These are phyloP conservation scores for Amylocarpus encephaloides DNA, from an alignment of 2,329 filamentous ascomycete genomes.

Conservation along the genomic window DNA sequence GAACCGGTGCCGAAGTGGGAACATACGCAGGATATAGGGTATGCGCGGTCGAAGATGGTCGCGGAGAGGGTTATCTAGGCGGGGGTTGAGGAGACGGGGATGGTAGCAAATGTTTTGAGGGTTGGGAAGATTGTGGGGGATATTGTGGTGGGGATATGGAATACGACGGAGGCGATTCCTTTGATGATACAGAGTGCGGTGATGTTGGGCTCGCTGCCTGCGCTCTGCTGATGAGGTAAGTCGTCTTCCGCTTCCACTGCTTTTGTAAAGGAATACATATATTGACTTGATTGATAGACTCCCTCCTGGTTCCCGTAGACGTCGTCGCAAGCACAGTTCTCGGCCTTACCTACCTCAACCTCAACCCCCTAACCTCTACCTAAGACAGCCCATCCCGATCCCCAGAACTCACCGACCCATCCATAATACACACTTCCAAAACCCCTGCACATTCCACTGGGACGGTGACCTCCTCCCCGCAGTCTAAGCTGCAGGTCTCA, in stretches of 20 bases:
- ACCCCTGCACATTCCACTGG: constrained; percentile 41
- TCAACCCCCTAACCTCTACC: too few species aligned
- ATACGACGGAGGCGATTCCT: constrained; percentile 44
- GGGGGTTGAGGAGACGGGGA: constrained; percentile 28
- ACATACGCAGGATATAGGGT: constrained; percentile 41
- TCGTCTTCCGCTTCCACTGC: too few species aligned
- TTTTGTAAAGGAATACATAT: not conserved
- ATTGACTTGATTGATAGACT: constrained; percentile 32
- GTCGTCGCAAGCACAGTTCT: constrained; percentile 36
- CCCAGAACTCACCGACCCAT: constrained; percentile 18
- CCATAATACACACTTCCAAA: constrained; percentile 44
- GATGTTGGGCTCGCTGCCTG: constrained; percentile 39
- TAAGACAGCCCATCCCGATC: not conserved
- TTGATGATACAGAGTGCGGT: constrained; percentile 42
- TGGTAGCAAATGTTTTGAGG: constrained; percentile 35
- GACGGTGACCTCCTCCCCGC: constrained; percentile 44
- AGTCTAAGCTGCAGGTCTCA: constrained; percentile 38
- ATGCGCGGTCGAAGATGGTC: constrained; percentile 42
- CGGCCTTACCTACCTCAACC: constrained; percentile 32
- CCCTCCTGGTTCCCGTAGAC: constrained; percentile 43
- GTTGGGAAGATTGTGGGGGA: constrained; percentile 47
- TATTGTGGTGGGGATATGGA: constrained; percentile 42
- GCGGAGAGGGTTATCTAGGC: constrained; percentile 38
- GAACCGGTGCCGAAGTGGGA: constrained; percentile 22
- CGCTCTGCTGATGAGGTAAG: constrained; percentile 37